phyloP scores from a whole-genome alignment of 139 green algal genomes.

The Chlorella ohadii region DNA sequence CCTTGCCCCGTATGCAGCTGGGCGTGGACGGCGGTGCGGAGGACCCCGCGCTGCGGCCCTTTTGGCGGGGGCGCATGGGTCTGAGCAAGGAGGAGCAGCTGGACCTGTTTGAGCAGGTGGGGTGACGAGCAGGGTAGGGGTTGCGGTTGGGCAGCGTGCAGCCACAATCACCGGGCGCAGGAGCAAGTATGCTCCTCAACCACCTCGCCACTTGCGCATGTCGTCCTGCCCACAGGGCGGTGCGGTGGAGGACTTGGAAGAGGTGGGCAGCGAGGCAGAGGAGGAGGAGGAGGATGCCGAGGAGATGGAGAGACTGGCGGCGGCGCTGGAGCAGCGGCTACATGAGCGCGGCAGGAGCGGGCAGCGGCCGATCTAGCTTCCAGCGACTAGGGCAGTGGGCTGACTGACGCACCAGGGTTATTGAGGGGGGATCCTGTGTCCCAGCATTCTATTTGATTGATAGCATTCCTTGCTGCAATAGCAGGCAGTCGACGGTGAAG shows the following conservation, averaged over 20 bases:
- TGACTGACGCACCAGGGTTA: too few species aligned
- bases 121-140: neutral
- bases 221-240: neutral
- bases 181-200: too few species aligned
- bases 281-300: neutral
- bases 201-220: too few species aligned
- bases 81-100: conserved; percentile 55
- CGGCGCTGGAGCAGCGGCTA: neutral
- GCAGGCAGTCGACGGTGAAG: too few species aligned
- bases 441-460: too few species aligned
- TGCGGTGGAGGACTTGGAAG: neutral
- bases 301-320: neutral
- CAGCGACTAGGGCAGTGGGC: too few species aligned
- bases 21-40: conserved; percentile 26
- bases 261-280: neutral
- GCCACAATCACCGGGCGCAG: too few species aligned
- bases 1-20: conserved; percentile 27
- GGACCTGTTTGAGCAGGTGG: conserved; percentile 33
- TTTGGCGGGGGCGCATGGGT: conserved; percentile 60
- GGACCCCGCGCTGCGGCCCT: conserved; percentile 35
- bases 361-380: too few species aligned
- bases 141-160: neutral
- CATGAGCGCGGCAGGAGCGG: too few species aligned
- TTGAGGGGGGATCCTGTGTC: too few species aligned
- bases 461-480: too few species aligned